Evolutionary conservation across 73 alveolate genomes (phyloP), one percentile per base, ranked within the genome.

Genomic region (Paramecium pentaurelia): DNA sequence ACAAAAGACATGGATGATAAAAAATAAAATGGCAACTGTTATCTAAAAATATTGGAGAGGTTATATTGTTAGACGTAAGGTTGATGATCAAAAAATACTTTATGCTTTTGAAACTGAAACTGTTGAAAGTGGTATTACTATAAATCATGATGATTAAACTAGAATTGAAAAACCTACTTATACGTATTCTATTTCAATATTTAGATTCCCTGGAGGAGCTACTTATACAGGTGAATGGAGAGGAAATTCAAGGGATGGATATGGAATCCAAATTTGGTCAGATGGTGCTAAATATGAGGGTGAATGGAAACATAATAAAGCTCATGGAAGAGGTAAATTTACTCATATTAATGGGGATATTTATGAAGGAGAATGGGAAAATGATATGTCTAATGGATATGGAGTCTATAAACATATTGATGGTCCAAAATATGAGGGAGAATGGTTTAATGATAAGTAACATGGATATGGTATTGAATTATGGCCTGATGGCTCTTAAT

Each of bases 161-260:
- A 60, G 44, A 20, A 20, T 27, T 22, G 77, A 27, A 27, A 22
- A 30, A 27, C 38, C 44, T 16, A 22, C 77, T 22, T 60, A 60
- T 60, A 60, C 6, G 77, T 60, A 60, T 60, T 12, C 2, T 10
- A 60, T 27, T 27, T 2, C 16, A 27, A 60, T 22, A 27, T 10
- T 60, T 91, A 38, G 80, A 47, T 97, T 96, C 95, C 70, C 89
- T 38, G 93, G 95, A 58, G 98, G 98, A 6, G 97, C 99, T 22
- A 92, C 85, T 18, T 97, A 95, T 95, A 60, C 59, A 7, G 99
- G 99, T 32, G 96, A 97, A 93, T 97, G 99, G 99, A 94, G 85
- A 88, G 96, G 97, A 3, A 94, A 95, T 1, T 60, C 93, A 70
- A 95, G 88, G 11, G 93, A 88, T 88, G 94, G 94, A n/a, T 88